Percentiles rank a stretch among this genome's conserved stretches.
Conservation (phyloP, 371 early-diverging fungal genomes). For the Apophysomyces trapeziformis region DNA sequence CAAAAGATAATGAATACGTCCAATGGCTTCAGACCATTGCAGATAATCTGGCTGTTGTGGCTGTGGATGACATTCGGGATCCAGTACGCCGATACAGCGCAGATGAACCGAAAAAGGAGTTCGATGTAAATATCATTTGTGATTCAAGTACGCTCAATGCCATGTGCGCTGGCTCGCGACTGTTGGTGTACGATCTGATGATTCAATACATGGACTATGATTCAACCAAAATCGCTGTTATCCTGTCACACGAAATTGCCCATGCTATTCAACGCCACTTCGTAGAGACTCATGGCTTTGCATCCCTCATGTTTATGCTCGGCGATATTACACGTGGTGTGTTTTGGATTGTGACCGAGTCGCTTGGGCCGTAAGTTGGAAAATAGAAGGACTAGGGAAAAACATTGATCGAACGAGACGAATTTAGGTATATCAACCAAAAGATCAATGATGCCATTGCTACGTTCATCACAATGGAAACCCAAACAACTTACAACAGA, state of each 20-base stretch:
- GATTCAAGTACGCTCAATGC: constrained; percentile 50
- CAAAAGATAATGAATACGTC: constrained; percentile 36
- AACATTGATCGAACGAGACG: too few relatives aligned
- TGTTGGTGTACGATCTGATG: constrained; percentile 55
- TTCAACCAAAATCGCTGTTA: constrained; percentile 57
- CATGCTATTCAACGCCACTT: constrained; percentile 67
- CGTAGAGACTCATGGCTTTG: constrained; percentile 63
- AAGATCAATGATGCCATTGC: constrained; percentile 49
- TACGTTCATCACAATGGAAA: constrained; percentile 35
- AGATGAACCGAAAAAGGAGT: constrained; percentile 21
- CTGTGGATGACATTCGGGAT: constrained; percentile 47
- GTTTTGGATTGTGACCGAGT: constrained; percentile 53
- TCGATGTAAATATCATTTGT: constrained; percentile 40
- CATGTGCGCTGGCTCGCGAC: constrained; percentile 43
- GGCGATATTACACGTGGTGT: constrained; percentile 52
- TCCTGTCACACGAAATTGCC: constrained; percentile 67
- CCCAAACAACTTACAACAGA: constrained; percentile 48
- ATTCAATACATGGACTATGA: constrained; percentile 54
- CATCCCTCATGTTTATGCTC: constrained; percentile 49
- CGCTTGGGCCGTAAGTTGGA: constrained; percentile 44
- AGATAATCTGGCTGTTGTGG: constrained; percentile 40
- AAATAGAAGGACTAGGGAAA: background rate
- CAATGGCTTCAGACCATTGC: constrained; percentile 48
- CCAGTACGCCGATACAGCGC: constrained; percentile 39
- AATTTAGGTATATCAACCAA: constrained; percentile 42